Evolutionary conservation across 345 rosid genomes (phyloP), one percentile per base, ranked within the genome.

Genomic region (Sisymbrium irio): DNA sequence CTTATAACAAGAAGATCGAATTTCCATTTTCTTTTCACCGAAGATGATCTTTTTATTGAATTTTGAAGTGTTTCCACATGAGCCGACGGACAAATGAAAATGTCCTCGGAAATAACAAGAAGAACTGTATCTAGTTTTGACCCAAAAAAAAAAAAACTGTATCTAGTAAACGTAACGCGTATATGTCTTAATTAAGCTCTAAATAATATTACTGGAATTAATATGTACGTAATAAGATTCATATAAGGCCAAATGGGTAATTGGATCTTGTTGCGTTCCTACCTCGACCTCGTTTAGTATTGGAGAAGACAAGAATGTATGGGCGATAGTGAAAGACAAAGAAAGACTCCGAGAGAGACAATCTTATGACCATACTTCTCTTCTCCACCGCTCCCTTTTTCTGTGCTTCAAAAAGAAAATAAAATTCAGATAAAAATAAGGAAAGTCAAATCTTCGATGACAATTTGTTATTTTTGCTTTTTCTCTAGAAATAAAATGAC

Each of bases 321-420:
- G 76, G 71, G 61, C 42, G 80, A 76, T 45, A 18, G 39, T 69
- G 79, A 76, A 55, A 69, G 71, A 76, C 44, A 14, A 28, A n/a
- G 45, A 67, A 8, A 51, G 25, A 53, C 9, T 8, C 20, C 25
- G 17, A 42, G 14, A 62, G 17, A 74, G 45, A 67, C 42, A 58
- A 66, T 35, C 50, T 10, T n/a, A 47, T 46, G 53, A 46, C 53
- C 25, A 49, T 15, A 49, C 55, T 20, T 49, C 30, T 49, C 30
- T 49, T 49, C 30, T 49, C 55, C n/a, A 20, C 55, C 30, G 27
- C 30, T 20, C 30, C n/a, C 22, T 49, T 10, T 49, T 47, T 18
- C 7, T 20, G 30, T 49, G 55, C 7, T 49, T 27, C 14, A 19
- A 9, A 5, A 19, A 20, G 11, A 18, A n/a, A 14, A 41, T 0